Conservation (phyloP, 1,284 basidiomycete genomes). For the Wolfiporia cocos region DNA sequence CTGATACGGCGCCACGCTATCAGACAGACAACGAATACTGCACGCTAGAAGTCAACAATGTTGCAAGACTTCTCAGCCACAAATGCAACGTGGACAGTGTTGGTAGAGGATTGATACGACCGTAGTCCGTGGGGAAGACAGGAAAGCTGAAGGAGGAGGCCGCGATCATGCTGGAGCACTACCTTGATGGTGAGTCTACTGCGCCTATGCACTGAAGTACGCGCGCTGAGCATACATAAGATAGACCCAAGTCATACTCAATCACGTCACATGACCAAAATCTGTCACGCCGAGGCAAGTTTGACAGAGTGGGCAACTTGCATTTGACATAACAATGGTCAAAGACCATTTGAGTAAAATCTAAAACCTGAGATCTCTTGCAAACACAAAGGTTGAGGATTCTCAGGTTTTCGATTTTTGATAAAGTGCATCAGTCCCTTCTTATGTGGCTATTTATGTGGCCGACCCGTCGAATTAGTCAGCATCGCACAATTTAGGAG, state of each 20-base stretch:
- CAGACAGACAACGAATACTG: constrained; percentile 58
- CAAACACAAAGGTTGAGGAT: constrained; percentile 41
- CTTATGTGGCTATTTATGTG: too few species aligned
- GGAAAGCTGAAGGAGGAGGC: constrained; percentile 42
- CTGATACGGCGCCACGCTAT: constrained; percentile 65
- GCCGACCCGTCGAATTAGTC: too few species aligned
- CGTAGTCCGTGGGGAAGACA: constrained; percentile 30
- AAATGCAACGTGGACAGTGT: constrained; percentile 45
- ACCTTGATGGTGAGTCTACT: constrained; percentile 42
- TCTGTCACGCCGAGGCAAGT: too few species aligned
- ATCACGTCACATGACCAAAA: too few species aligned
- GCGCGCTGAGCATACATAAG: constrained; percentile 21
- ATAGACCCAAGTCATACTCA: too few species aligned
- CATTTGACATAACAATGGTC: constrained; percentile 34
- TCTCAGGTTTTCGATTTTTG: too few species aligned
- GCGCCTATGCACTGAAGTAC: not conserved
- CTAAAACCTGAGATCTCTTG: constrained; percentile 39
- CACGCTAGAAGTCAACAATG: constrained; percentile 53
- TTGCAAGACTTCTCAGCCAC: constrained; percentile 30
- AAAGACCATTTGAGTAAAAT: constrained; percentile 37
- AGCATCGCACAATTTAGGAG: too few species aligned
- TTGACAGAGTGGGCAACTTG: too few species aligned
- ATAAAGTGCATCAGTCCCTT: too few species aligned
- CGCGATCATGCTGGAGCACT: constrained; percentile 47
- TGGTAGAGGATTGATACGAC: constrained; percentile 52